These are phyloP conservation scores for Davidsoniella neocaledoniae DNA, from an alignment of 2,329 filamentous ascomycete genomes.

Conservation along the genomic window DNA sequence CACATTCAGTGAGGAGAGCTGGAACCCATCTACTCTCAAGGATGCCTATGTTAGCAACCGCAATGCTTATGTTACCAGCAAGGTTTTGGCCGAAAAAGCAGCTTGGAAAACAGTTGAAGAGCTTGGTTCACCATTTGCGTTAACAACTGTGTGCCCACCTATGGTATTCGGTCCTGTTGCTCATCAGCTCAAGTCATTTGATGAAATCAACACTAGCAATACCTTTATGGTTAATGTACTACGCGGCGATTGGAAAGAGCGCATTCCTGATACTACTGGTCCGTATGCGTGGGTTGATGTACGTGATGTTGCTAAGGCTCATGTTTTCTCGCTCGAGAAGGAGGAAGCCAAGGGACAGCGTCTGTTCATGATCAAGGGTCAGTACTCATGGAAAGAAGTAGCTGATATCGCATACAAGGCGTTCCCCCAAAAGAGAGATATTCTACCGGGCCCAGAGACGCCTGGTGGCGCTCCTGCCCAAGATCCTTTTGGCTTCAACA, in stretches of 20 bases:
- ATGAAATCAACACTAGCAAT: constrained; percentile 36
- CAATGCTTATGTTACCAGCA: constrained; percentile 36
- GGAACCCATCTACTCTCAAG: constrained; percentile 35
- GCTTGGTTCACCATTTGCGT: constrained; percentile 29
- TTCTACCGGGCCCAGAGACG: constrained; percentile 28
- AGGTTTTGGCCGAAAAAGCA: constrained; percentile 35
- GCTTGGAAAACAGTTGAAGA: constrained; percentile 34
- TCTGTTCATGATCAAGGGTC: constrained; percentile 31
- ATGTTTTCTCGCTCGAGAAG: constrained; percentile 34
- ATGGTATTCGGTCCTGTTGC: constrained; percentile 37
- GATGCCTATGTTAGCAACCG: constrained; percentile 24
- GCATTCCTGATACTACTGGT: constrained; percentile 25
- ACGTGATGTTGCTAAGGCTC: constrained; percentile 35
- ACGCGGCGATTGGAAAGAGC: constrained; percentile 30
- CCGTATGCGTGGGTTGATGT: constrained; percentile 37
- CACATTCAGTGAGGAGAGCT: constrained; percentile 30
- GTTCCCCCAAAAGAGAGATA: constrained; percentile 33
- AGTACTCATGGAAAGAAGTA: constrained; percentile 30
- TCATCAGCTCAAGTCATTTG: constrained; percentile 28
- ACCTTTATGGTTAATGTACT: constrained; percentile 33
- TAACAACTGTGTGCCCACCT: constrained; percentile 38
- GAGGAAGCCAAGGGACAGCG: constrained; percentile 31
- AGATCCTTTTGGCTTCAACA: constrained; percentile 37
- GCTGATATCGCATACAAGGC: constrained; percentile 26
- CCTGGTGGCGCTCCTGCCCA: constrained; percentile 27